Conservation (phyloP, 2,329 filamentous ascomycete species). For the Diaporthe velutina region DNA sequence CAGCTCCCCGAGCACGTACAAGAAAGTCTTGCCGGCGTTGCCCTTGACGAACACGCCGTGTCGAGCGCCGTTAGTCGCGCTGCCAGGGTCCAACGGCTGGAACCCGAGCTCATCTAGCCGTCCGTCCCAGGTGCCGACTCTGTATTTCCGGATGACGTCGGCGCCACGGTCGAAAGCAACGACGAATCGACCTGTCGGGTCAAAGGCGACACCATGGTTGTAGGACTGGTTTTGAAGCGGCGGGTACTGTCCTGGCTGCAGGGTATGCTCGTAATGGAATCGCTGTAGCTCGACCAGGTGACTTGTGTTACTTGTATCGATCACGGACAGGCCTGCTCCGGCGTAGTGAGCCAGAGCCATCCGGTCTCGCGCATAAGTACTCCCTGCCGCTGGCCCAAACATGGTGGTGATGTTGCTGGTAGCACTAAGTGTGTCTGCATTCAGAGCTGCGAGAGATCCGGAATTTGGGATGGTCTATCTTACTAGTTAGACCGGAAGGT, state of each 20-base stretch:
- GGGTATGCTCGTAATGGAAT: neutral
- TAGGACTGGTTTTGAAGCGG: slow-evolving; percentile 5
- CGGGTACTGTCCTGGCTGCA: slow-evolving; percentile 4
- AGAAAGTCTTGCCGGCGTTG: neutral
- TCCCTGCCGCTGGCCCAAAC: neutral
- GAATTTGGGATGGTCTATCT: neutral
- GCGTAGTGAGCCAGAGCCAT: slow-evolving; percentile 10
- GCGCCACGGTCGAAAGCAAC: slow-evolving; percentile 3
- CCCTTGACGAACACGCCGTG: neutral
- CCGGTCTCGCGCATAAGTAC: neutral
- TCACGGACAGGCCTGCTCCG: neutral
- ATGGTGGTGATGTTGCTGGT: slow-evolving; percentile 14
- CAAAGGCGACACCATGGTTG: neutral
- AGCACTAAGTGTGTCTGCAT: neutral
- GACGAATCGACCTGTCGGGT: neutral
- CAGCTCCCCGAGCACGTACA: neutral
- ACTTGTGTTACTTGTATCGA: neutral
- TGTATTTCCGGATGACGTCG: slow-evolving; percentile 5
- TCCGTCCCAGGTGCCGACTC: neutral
- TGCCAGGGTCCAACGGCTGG: neutral
- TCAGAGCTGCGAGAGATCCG: neutral
- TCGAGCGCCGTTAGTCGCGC: neutral
- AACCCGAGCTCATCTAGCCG: neutral
- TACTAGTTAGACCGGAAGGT: neutral
- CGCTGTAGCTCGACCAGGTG: neutral